Evolutionary conservation across 2,329 filamentous ascomycete genomes (phyloP), one percentile per base, ranked within the genome.

Genomic region (Ophiostoma australiae): DNA sequence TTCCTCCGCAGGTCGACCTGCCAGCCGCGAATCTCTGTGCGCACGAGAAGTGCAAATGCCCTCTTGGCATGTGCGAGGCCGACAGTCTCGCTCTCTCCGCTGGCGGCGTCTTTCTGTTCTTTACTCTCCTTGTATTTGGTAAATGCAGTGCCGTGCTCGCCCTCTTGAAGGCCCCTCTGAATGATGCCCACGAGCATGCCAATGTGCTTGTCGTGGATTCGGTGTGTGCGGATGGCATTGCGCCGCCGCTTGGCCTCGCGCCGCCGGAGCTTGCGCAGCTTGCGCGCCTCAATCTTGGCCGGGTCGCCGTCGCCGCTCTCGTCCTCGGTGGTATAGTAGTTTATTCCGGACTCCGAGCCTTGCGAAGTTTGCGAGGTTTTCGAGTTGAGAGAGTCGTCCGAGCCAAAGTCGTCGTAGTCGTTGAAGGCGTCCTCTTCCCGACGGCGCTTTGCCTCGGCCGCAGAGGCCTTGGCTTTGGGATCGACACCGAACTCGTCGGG

Each of bases 41-140:
- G 86, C 67, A 93, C 78, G 41, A 97, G 83, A 74, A 97, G 80
- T 0, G 88, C 90, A 84, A 92, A 94, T 0, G 91, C 91, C 72
- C 91, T 84, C 68, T 87, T 87, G 0, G 94, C 93, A 58, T 91
- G 89, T 1, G 83, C 74, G 72, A 93, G 89, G 35, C 73, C 72
- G 11, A 72, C 27, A 2, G 11, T 33, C 31, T 31, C 27, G 1
- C 8, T 52, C n/a, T 52, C 39, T 20, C 31, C 52, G 37, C 8
- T 35, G 39, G 3, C 27, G 27, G 27, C 37, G 58, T 67, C 3
- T 61, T 52, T n/a, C 23, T 31, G n/a, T 27, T 31, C 27, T 31
- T 31, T 31, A 31, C 3, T 31, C 1, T 31, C 27, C 27, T 33
- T 63, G 17, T 15, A 13, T 3, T 13, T 44, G 11, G 13, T n/a